Conservation (phyloP, 208 protist genomes). For the Trypanosoma congolense region DNA sequence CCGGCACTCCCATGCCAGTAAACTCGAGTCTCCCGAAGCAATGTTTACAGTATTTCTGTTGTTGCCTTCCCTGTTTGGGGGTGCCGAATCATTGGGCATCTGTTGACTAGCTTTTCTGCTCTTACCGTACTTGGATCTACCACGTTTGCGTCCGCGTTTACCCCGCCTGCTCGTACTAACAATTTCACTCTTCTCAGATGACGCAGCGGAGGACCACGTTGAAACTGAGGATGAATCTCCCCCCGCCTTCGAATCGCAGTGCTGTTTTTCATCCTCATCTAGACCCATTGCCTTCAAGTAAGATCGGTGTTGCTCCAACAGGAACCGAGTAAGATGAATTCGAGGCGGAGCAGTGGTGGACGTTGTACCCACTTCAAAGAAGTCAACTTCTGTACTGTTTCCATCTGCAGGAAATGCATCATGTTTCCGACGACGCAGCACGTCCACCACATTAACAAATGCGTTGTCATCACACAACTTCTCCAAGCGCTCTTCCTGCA, state of each 20-base stretch:
- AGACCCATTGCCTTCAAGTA: constrained; percentile 16
- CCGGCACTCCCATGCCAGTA: constrained; percentile 8
- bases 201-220: constrained; percentile 6
- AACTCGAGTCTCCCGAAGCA: background rate
- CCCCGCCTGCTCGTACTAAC: background rate
- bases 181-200: background rate
- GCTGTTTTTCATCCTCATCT: constrained; percentile 16
- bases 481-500: constrained; percentile 30
- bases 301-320: constrained; percentile 30
- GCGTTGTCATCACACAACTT: constrained; percentile 67
- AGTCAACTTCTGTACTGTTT: constrained; percentile 9
- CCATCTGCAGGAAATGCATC: constrained; percentile 3
- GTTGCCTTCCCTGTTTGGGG: background rate
- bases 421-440: constrained; percentile 24
- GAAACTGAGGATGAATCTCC: constrained; percentile 3
- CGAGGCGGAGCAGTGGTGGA: constrained; percentile 4
- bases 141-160: background rate
- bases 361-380: constrained; percentile 8
- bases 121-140: background rate
- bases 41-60: background rate
- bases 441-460: constrained; percentile 58
- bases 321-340: constrained; percentile 16
- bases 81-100: background rate
- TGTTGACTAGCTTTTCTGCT: background rate
- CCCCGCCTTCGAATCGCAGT: background rate